Evolutionary conservation across 768 basidiomycete genomes (phyloP), one percentile per base, ranked within the genome.

Genomic region (Trametes sanguinea): DNA sequence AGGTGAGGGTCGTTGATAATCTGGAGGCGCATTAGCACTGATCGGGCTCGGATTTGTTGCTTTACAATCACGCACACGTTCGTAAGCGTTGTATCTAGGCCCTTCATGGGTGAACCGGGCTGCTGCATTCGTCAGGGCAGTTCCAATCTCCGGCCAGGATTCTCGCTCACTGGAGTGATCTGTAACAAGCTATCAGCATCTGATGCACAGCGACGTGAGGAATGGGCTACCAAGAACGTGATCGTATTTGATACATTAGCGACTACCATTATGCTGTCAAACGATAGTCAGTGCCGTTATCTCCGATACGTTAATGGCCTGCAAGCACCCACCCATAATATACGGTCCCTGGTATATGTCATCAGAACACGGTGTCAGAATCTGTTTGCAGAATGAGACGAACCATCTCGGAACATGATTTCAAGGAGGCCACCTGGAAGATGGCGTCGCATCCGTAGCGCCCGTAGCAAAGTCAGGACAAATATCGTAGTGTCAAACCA

Each of bases 401-500:
- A 10, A 64, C 65, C 60, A 32, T 67, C 65, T 51, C 65, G 59
- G 11, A 64, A 58, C 55, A 61, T 51, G 51, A 64, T 40, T 44
- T 63, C 55, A 1, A 64, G 53, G 30, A 67, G 46, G 3, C 59
- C 56, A 2, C 60, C 65, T 33, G 51, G 56, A 30, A 50, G 48
- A 30, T 51, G 35, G 2, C 48, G 51, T 11, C 55, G 59, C 54
- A 67, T 53, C 3, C 52, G 44, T 9, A 67, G 43, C 1, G 62
- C 60, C 14, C 48, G 55, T n/a, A 57, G 22, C 17, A 63, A 44
- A 4, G 65, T 67, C 39, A 64, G 22, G 3, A 56, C 29, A 13
- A 67, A 63, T 30, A 67, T 55, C 6, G 60, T 58, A 13, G 62
- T 64, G 48, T 67, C 65, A 47, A 64, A 67, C 55, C 51, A 61